Base-by-base conservation (phyloP, 345 rosid species). In the Populus deltoides region DNA sequence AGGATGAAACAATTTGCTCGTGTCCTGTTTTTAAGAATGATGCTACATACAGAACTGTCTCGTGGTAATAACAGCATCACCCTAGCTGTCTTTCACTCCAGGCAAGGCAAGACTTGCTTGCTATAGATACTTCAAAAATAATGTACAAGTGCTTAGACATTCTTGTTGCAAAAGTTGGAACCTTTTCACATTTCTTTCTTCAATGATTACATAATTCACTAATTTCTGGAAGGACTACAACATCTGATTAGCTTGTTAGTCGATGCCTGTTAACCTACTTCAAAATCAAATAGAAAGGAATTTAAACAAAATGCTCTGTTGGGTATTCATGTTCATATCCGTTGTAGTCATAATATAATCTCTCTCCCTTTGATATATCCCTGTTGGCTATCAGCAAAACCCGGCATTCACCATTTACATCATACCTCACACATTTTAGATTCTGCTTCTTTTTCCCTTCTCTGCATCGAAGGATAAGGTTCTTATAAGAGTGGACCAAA, bases 361-460 rank as follows among this genome's bases (percentile, higher is more conserved):
- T 43, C 67, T 82, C 85, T 16, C 85, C 85, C 73, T 75, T 82
- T 3, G 71, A 24, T 63, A 82, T 82, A 51, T 82, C 85, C 75
- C 85, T 63, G 57, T 74, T 82, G 10, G 85, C 79, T 74, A 82
- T 71, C 75, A 82, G 75, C 79, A 82, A 71, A 63, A 78, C 81
- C 41, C 85, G 73, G 49, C 81, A 65, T 36, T 78, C 76, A 6
- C 85, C 85, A 70, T 82, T 33, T 2, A 82, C 79, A 35, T 36
- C 74, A 36, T 67, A 82, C 66, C 85, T 78, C 72, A 78, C 85
- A 65, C 85, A 82, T 66, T 82, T 82, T 5, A 82, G 76, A 73
- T 82, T 82, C 85, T 82, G 85, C 78, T 82, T 82, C 85, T 57
- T 82, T 31, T 27, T 82, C 29, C 85, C 85, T 11, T 82, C 81